Evolutionary conservation across 306 rosid species (phyloP).

Genomic region (Phaseolus lunatus): DNA sequence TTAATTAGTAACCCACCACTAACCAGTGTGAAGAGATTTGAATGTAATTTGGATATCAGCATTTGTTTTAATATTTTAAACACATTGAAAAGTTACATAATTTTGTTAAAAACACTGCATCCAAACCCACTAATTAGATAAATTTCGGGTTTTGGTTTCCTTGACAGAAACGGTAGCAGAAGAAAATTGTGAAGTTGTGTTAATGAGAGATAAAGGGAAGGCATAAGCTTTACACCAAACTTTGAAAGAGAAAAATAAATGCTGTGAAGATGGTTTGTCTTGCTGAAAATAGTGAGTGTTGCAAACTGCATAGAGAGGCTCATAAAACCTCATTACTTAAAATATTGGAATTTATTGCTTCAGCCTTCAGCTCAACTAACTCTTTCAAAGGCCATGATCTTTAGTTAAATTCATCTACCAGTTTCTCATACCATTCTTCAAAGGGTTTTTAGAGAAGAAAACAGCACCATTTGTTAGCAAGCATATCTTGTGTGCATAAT

Average conservation of each 20-base stretch:
- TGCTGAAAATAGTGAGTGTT: neutral
- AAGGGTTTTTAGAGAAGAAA: neutral
- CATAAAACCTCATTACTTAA: slow-evolving; percentile 46
- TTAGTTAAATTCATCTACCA: slow-evolving; percentile 26
- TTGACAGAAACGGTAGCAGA: neutral
- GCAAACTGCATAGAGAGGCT: neutral
- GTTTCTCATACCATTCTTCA: neutral
- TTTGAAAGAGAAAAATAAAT: neutral
- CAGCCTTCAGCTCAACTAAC: slow-evolving; percentile 52
- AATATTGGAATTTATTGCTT: slow-evolving; percentile 59
- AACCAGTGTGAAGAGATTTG: too few relatives aligned
- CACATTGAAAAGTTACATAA: too few relatives aligned
- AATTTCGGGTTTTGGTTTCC: neutral
- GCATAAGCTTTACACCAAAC: slow-evolving; percentile 16
- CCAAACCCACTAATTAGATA: too few relatives aligned
- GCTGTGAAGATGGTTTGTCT: neutral
- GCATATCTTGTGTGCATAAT: slow-evolving; percentile 30
- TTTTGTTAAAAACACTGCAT: too few relatives aligned
- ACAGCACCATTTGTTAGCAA: neutral
- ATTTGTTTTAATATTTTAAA: too few relatives aligned
- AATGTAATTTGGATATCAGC: too few relatives aligned
- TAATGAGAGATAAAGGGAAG: neutral
- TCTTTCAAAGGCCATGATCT: slow-evolving; percentile 26
- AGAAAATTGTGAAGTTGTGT: too few relatives aligned
- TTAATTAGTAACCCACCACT: too few relatives aligned